A percentile compares a stretch with the other conserved stretches of the same genome.
phyloP scores from a whole-genome alignment of 2,329 filamentous ascomycete genomes.

The Sporothrix pallida region DNA sequence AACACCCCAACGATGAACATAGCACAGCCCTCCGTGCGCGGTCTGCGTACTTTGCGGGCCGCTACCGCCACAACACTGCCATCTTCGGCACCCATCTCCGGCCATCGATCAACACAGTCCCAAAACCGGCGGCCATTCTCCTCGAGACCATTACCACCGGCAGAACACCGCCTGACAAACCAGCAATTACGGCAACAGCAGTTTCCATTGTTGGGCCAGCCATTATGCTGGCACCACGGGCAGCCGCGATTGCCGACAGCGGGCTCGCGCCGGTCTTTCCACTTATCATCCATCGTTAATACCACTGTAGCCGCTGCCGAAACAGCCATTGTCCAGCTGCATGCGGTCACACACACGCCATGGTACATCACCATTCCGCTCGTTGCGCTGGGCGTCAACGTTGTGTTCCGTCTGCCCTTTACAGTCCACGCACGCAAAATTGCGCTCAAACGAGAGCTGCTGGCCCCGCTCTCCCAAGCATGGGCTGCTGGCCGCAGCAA shows the following conservation, averaged over 20 bases:
- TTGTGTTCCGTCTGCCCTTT: slow-evolving; percentile 55
- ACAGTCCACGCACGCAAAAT: slow-evolving; percentile 49
- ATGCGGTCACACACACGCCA: slow-evolving; percentile 52
- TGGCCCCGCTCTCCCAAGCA: slow-evolving; percentile 45
- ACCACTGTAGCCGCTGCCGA: slow-evolving; percentile 49
- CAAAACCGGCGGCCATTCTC: background rate
- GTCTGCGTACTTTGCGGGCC: background rate
- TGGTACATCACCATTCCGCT: slow-evolving; percentile 63
- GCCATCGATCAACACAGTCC: background rate
- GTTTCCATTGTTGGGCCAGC: background rate
- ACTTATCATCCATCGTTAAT: slow-evolving; percentile 38
- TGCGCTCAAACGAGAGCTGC: slow-evolving; percentile 42
- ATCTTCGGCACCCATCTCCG: background rate
- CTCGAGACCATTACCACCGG: background rate
- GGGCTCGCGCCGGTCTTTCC: slow-evolving; percentile 27
- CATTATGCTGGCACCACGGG: background rate
- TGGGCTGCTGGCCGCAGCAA: slow-evolving; percentile 45
- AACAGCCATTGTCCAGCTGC: slow-evolving; percentile 52
- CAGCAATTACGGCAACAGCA: background rate
- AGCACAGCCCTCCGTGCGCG: background rate
- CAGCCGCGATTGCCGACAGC: background rate
- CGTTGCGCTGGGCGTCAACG: slow-evolving; percentile 50
- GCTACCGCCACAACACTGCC: background rate
- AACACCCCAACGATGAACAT: background rate
- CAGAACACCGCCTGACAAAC: background rate